A percentile compares a stretch with the other conserved stretches of the same genome.
These are phyloP conservation scores for Lavandula angustifolia DNA, from an alignment of 257 asterid genomes.

Conservation along the genomic window DNA sequence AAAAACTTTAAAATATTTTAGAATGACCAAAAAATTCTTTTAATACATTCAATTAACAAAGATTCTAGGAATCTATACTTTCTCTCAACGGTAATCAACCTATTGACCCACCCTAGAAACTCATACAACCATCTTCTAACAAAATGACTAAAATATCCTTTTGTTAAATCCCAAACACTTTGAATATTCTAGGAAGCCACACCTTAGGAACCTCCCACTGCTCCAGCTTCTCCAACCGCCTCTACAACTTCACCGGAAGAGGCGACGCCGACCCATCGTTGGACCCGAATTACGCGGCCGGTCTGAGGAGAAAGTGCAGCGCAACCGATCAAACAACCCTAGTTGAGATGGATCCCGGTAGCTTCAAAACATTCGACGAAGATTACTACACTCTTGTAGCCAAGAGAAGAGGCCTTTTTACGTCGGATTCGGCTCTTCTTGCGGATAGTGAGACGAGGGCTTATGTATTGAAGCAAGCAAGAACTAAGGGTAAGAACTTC, in stretches of 20 bases:
- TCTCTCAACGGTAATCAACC: too few relatives aligned
- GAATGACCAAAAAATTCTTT: too few relatives aligned
- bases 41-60: too few relatives aligned
- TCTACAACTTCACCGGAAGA: conserved; percentile 67
- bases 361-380: conserved; percentile 45
- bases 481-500: conserved; percentile 33
- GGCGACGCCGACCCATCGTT: conserved; percentile 59
- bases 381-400: conserved; percentile 42
- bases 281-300: conserved; percentile 48
- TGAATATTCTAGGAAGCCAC: conserved; percentile 50
- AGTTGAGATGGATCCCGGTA: conserved; percentile 67
- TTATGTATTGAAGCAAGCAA: conserved; percentile 37
- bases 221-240: conserved; percentile 46
- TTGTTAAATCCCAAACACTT: too few relatives aligned
- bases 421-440: conserved; percentile 55
- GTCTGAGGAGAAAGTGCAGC: conserved; percentile 40
- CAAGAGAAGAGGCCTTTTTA: conserved; percentile 50
- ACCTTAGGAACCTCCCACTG: conserved; percentile 62
- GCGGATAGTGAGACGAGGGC: conserved; percentile 38
- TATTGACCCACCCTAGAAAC: too few relatives aligned
- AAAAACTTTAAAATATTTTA: too few relatives aligned
- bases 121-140: too few relatives aligned
- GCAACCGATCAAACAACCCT: conserved; percentile 43
- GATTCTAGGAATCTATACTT: too few relatives aligned
- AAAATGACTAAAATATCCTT: too few relatives aligned